Conservation (phyloP, 169 alveolate species). For the Cryptosporidium xiaoi region DNA sequence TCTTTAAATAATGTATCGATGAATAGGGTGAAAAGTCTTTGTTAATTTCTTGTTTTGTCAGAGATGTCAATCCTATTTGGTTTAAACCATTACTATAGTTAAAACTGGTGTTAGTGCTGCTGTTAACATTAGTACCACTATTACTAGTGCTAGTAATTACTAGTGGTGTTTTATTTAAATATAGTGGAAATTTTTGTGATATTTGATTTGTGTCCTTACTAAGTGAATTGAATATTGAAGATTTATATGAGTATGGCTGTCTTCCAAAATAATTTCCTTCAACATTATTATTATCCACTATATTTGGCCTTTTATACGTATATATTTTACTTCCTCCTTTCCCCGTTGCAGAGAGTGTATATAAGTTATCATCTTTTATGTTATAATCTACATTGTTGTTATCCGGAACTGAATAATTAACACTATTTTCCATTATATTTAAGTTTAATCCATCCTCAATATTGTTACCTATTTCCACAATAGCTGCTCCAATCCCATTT, state of each 20-base stretch:
- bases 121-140: not conserved
- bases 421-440: too few species aligned
- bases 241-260: not conserved
- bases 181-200: constrained; percentile 15
- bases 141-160: not conserved
- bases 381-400: too few species aligned
- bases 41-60: constrained; percentile 16
- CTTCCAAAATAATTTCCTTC: not conserved
- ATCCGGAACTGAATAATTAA: too few species aligned
- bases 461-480: too few species aligned
- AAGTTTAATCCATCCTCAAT: too few species aligned
- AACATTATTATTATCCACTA: too few species aligned
- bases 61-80: not conserved
- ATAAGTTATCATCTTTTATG: too few species aligned
- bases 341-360: too few species aligned
- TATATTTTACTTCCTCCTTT: too few species aligned
- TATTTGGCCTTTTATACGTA: too few species aligned
- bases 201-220: not conserved
- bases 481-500: too few species aligned
- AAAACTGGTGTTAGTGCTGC: not conserved
- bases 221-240: not conserved
- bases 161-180: constrained; percentile 14
- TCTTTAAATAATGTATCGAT: constrained; percentile 37
- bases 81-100: not conserved
- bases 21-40: constrained; percentile 66